Evolutionary conservation across 768 basidiomycete species (phyloP).

Genomic region (Hortiboletus flavorubellus): DNA sequence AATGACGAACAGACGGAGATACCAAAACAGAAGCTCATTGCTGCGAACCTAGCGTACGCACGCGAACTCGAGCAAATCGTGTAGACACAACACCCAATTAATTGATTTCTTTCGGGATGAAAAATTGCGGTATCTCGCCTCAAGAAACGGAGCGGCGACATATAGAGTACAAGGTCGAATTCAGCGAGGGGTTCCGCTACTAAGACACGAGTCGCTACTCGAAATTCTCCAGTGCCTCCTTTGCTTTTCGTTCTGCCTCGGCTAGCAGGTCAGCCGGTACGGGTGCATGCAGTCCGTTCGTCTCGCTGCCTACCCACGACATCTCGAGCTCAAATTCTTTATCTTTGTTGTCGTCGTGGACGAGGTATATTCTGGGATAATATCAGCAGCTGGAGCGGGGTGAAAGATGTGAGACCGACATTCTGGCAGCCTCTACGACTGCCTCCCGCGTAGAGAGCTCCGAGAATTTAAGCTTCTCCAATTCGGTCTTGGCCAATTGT

Average conservation of each 20-base stretch:
- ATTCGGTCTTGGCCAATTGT: constrained; percentile 95
- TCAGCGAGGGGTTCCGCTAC: constrained; percentile 17
- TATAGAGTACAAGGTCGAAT: constrained; percentile 9
- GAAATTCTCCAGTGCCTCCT: constrained; percentile 74
- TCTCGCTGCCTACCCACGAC: constrained; percentile 92
- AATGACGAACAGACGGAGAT: constrained; percentile 82
- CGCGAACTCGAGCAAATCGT: constrained; percentile 91
- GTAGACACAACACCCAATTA: constrained; percentile 35
- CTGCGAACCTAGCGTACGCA: constrained; percentile 74
- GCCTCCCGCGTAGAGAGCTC: constrained; percentile 82
- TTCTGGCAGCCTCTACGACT: constrained; percentile 89
- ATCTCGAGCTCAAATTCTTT: constrained; percentile 98
- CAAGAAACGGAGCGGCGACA: not conserved
- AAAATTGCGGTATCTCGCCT: no score
- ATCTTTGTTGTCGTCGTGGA: constrained; percentile 97
- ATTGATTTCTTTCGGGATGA: not conserved
- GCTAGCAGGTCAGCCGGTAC: constrained; percentile 83
- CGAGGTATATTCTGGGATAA: constrained; percentile 79
- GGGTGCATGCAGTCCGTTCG: constrained; percentile 69
- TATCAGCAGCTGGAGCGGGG: constrained; percentile 4
- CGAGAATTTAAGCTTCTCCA: constrained; percentile 90
- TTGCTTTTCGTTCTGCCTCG: constrained; percentile 86
- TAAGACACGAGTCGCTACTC: constrained; percentile 35
- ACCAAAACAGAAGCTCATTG: constrained; percentile 80
- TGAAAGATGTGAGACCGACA: constrained; percentile 52